Base-by-base conservation (phyloP, 768 basidiomycete species). In the Trametes villosa region DNA sequence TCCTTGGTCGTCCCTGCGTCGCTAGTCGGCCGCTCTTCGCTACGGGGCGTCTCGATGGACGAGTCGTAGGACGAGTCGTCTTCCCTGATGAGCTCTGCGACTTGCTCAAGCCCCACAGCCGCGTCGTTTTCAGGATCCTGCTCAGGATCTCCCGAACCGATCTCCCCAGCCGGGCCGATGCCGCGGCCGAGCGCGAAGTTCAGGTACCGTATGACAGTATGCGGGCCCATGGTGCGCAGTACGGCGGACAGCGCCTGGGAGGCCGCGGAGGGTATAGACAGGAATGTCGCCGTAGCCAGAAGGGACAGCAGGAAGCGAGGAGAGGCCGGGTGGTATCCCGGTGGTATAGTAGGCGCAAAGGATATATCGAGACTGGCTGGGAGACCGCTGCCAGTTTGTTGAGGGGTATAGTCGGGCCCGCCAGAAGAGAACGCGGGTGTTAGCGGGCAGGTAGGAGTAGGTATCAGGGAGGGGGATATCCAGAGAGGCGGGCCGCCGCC, bases 221-320 rank as follows among this genome's bases (percentile, higher is more conserved):
- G 81, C 0, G 95, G 94, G 3, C 92, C 88, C 33, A 96, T 79
- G 2, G 91, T 90, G 56, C 78, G 81, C 40, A 94, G 76, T 29
- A 96, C 83, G 42, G 83, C 76, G 1, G 82, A 76, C n/a, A 96
- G 78, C 0, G 92, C 88, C 63, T 92, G 86, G 0, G 89, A 85
- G 11, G 90, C 85, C 20, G 94, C 72, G 5, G 85, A 79, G 0
- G 92, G 89, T 18, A 95, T 88, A 30, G 89, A 91, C 22, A 98
- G 85, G 72, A 92, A 97, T 22, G 92, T 83, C 1, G 93, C 81
- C 15, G 93, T 94, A 0, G 95, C 92, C 31, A 98, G 84, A 17
- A 97, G 81, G 4, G 94, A 94, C 15, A 95, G 79, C 7, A 97
- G 82, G 67, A 97, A 88, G 9, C 85, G 81, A 4, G 95, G 92